Evolutionary conservation across 2,329 filamentous ascomycete genomes (phyloP), one percentile per base, ranked within the genome.

Genomic region (Cryphonectria radicalis): DNA sequence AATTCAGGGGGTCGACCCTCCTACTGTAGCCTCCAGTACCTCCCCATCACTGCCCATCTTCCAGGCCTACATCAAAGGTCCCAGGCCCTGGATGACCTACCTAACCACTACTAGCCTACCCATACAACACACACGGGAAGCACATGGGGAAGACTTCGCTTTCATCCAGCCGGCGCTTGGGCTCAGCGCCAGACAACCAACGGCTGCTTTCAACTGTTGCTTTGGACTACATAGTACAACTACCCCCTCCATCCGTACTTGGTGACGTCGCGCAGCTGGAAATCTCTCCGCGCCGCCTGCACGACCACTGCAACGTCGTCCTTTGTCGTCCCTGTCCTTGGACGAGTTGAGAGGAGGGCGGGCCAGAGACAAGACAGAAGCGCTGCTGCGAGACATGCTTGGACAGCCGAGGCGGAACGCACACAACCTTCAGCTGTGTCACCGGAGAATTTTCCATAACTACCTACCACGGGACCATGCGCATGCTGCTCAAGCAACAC

Each of bases 251-350:
- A 50, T 50, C 70, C 64, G 53, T 46, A 19, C 42, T 17, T 67
- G 43, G 68, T 64, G 70, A 63, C 57, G 66, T 72, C 66, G 57
- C 68, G 68, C 71, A 65, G 46, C 63, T 68, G 65, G 57, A 42
- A 53, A 70, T 50, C 42, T 66, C 62, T 57, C 71, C n/a, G 60
- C 43, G 65, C 66, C 50, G 62, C 65, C 46, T 50, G 46, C 46
- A 11, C 46, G 2, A 72, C 19, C 19, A 59, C 55, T 32, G 25
- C 71, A 72, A 62, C 71, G 70, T 67, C 37, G 55, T 35, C 8
- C 66, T 43, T 40, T 59, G 55, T 59, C 37, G 55, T 59, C 37
- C 40, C 42, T 42, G 68, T 63, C 60, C 71, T 71, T 70, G 71
- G 40, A 62, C 68, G 32, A 70, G 71, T 53, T 60, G 63, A 69